Conservation (phyloP, 2,329 filamentous ascomycete species). For the Aureobasidium subglaciale region DNA sequence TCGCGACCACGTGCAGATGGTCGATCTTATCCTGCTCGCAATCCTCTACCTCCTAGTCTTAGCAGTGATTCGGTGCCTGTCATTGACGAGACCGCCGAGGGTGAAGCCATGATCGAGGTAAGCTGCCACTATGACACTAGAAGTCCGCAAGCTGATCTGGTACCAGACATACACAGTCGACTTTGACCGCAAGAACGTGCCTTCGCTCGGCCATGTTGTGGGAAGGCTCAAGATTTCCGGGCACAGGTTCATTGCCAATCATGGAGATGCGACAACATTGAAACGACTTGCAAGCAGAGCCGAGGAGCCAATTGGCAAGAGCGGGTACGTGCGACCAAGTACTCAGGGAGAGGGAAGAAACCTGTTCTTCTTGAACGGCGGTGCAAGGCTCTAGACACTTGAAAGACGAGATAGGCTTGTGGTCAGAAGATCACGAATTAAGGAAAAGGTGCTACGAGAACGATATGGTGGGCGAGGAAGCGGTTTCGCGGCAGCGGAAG, state of each 20-base stretch:
- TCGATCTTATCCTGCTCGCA: slow-evolving; percentile 40
- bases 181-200: slow-evolving; percentile 45
- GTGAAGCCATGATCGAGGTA: slow-evolving; percentile 50
- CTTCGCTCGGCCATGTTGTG: slow-evolving; percentile 44
- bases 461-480: too few species aligned
- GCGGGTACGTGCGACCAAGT: slow-evolving; percentile 37
- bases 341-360: slow-evolving; percentile 30
- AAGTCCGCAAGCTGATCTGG: neutral
- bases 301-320: slow-evolving; percentile 44
- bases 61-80: slow-evolving; percentile 34
- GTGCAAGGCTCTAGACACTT: neutral
- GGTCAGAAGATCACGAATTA: too few species aligned
- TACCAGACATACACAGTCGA: slow-evolving; percentile 55
- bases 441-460: too few species aligned
- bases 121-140: neutral
- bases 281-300: slow-evolving; percentile 35
- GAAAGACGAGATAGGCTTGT: too few species aligned
- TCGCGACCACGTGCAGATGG: slow-evolving; percentile 35
- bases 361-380: slow-evolving; percentile 27
- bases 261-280: slow-evolving; percentile 45
- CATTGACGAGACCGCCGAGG: slow-evolving; percentile 40
- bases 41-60: slow-evolving; percentile 38
- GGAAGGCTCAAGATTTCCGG: slow-evolving; percentile 41
- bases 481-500: too few species aligned
- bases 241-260: slow-evolving; percentile 51